phyloP scores from a whole-genome alignment of 352 stramenopile species.

The Globisporangium canariense region DNA sequence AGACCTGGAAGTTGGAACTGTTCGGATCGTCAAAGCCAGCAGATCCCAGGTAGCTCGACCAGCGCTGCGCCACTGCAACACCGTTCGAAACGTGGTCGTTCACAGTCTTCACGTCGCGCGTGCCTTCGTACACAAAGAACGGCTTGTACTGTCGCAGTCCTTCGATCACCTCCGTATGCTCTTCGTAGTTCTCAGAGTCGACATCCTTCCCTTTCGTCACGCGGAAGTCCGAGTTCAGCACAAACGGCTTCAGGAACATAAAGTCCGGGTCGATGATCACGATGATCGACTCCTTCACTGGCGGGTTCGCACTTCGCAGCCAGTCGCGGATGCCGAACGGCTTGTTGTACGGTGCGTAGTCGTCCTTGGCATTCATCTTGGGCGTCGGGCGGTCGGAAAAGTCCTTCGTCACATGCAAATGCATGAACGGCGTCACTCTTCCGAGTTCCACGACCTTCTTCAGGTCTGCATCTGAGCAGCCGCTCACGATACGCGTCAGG shows the following conservation, averaged over 20 bases:
- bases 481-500: slow-evolving; percentile 69
- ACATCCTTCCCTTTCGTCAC: slow-evolving; percentile 50
- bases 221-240: slow-evolving; percentile 53
- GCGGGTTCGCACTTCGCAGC: slow-evolving; percentile 59
- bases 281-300: slow-evolving; percentile 46
- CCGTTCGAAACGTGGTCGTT: slow-evolving; percentile 39
- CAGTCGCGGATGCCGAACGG: slow-evolving; percentile 73
- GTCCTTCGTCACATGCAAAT: slow-evolving; percentile 56
- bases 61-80: slow-evolving; percentile 58
- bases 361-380: slow-evolving; percentile 22
- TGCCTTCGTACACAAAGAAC: slow-evolving; percentile 76
- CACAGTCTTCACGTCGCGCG: slow-evolving; percentile 28
- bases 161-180: slow-evolving; percentile 59
- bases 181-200: slow-evolving; percentile 58
- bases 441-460: slow-evolving; percentile 35
- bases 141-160: slow-evolving; percentile 77
- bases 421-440: slow-evolving; percentile 31
- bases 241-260: slow-evolving; percentile 63
- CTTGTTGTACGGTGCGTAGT: slow-evolving; percentile 64
- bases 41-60: slow-evolving; percentile 30
- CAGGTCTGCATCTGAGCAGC: slow-evolving; percentile 45
- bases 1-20: slow-evolving; percentile 33
- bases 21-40: slow-evolving; percentile 35
- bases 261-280: slow-evolving; percentile 75
- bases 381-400: slow-evolving; percentile 34